Conservation (phyloP, 495 filamentous ascomycete genomes). For the Penicillium tannophilum region DNA sequence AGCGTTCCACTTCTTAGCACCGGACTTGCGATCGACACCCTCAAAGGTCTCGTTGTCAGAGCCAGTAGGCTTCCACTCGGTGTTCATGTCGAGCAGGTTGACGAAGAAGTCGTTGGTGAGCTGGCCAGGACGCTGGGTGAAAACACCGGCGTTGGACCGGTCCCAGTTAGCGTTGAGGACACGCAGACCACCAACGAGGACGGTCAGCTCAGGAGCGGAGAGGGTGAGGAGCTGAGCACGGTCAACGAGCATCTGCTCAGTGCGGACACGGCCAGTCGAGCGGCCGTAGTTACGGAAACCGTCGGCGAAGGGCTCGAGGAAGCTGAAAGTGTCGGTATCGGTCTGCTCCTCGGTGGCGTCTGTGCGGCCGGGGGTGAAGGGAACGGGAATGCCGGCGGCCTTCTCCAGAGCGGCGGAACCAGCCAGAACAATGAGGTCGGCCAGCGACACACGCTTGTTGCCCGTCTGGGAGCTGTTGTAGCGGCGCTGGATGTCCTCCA, state of each 20-base stretch:
- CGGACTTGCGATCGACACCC: constrained; percentile 66
- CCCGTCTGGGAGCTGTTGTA: constrained; percentile 56
- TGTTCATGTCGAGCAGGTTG: constrained; percentile 68
- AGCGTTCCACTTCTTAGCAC: constrained; percentile 65
- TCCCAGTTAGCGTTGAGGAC: constrained; percentile 67
- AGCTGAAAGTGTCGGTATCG: constrained; percentile 59
- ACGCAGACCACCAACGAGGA: constrained; percentile 67
- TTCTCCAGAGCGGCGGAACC: constrained; percentile 50
- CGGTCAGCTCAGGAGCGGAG: constrained; percentile 66
- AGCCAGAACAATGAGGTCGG: constrained; percentile 71
- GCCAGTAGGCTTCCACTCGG: constrained; percentile 58
- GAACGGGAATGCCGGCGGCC: constrained; percentile 40
- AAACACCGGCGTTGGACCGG: constrained; percentile 60
- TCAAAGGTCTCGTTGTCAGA: constrained; percentile 56
- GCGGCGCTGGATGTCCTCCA: constrained; percentile 62
- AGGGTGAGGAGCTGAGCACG: constrained; percentile 67
- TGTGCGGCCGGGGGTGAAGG: constrained; percentile 49
- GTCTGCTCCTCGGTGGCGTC: constrained; percentile 66
- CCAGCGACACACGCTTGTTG: constrained; percentile 69
- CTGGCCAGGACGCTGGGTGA: constrained; percentile 63
- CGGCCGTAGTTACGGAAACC: constrained; percentile 77
- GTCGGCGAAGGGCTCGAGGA: constrained; percentile 64
- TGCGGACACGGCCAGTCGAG: constrained; percentile 55
- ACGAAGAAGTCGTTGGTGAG: constrained; percentile 78
- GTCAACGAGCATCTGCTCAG: constrained; percentile 70